These are phyloP conservation scores for Macrotyloma uniflorum DNA, from an alignment of 306 rosid species.

Conservation along the genomic window DNA sequence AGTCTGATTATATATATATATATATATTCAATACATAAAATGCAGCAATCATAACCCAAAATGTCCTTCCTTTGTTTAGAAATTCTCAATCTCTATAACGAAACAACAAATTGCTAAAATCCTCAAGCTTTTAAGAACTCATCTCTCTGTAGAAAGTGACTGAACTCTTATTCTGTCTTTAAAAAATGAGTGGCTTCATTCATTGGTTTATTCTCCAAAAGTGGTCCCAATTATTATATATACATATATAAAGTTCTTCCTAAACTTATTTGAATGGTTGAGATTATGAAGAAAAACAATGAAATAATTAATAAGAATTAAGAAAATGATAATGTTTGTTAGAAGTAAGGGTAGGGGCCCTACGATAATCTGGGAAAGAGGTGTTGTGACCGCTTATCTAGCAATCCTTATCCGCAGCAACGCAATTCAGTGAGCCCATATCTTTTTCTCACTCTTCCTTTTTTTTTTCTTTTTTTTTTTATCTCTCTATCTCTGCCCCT, in stretches of 20 bases:
- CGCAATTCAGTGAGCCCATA: conserved; percentile 11
- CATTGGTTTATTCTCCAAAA: too few relatives aligned
- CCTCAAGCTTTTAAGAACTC: too few relatives aligned
- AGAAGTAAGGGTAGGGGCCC: conserved; percentile 27
- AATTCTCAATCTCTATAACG: too few relatives aligned
- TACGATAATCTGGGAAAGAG: conserved; percentile 45
- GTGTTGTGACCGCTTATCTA: conserved; percentile 55
- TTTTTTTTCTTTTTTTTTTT: conserved; percentile 23
- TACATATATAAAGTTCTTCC: too few relatives aligned
- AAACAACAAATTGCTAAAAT: too few relatives aligned
- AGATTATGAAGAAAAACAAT: not conserved
- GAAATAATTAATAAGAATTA: not conserved
- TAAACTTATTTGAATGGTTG: not conserved
- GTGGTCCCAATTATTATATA: not conserved
- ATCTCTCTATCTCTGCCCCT: conserved; percentile 31
- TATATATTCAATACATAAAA: too few relatives aligned
- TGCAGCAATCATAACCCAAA: too few relatives aligned
- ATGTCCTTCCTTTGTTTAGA: too few relatives aligned
- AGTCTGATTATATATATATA: too few relatives aligned
- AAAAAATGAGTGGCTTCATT: too few relatives aligned
- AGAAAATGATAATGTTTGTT: not conserved
- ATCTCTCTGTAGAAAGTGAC: too few relatives aligned
- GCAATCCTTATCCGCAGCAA: conserved; percentile 64
- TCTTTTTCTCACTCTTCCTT: conserved; percentile 42
- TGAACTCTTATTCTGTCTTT: too few relatives aligned